Percentiles rank a stretch among this genome's conserved stretches.
These are phyloP conservation scores for Hordeum vulgare DNA, from an alignment of 176 grass and related monocot species.

Conservation along the genomic window DNA sequence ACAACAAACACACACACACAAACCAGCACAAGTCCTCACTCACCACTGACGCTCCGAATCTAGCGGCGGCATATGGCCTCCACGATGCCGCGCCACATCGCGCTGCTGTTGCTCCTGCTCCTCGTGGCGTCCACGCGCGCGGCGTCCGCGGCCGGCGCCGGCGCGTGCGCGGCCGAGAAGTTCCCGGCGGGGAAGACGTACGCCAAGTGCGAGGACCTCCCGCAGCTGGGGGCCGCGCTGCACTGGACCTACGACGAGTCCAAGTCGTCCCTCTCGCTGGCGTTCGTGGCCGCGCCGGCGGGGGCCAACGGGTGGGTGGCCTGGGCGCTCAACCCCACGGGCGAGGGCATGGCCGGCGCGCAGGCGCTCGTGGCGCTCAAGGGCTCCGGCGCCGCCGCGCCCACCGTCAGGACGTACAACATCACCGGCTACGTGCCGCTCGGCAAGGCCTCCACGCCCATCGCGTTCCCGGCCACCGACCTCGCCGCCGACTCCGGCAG, in stretches of 20 bases:
- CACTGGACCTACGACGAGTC: constrained; percentile 58
- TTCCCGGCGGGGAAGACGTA: constrained; percentile 32
- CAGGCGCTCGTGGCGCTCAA: constrained; percentile 59
- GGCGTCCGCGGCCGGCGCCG: background rate
- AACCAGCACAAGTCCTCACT: background rate
- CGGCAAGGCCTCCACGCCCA: background rate
- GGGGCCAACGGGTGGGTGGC: constrained; percentile 51
- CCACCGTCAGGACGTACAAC: constrained; percentile 59
- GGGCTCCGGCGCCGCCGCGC: background rate
- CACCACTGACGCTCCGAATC: background rate
- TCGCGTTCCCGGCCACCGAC: constrained; percentile 38
- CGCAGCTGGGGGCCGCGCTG: constrained; percentile 46
- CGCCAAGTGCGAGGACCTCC: constrained; percentile 55
- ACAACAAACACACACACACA: no score
- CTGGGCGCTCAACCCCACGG: constrained; percentile 62
- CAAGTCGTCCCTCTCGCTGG: constrained; percentile 30
- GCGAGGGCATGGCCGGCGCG: constrained; percentile 52
- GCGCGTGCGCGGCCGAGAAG: constrained; percentile 37
- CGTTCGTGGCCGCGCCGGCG: constrained; percentile 57
- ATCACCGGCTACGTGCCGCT: constrained; percentile 33
- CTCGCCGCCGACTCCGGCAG: constrained; percentile 36
- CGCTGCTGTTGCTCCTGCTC: constrained; percentile 28
- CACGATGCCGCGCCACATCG: constrained; percentile 2
- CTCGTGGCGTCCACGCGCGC: background rate
- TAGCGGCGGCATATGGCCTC: background rate